Percentiles rank a stretch among this genome's conserved stretches.
Evolutionary conservation across 176 grass and related monocot species (phyloP).

Genomic region (Carex parvula): DNA sequence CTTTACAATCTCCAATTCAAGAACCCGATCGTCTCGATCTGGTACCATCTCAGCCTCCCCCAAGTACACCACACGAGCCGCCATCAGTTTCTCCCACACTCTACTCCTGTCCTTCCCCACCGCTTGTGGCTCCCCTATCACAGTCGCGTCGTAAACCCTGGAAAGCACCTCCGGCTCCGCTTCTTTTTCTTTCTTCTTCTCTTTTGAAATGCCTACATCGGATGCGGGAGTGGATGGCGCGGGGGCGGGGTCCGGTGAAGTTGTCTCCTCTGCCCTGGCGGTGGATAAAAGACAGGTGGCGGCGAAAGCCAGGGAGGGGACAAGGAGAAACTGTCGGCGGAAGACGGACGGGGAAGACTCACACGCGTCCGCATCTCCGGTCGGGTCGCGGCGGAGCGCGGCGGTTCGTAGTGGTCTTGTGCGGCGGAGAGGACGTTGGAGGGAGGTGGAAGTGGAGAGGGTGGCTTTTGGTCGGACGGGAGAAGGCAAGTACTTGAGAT

Average conservation of each 20-base stretch:
- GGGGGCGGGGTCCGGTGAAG: background rate
- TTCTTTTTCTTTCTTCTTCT: constrained; percentile 32
- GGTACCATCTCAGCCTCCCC: constrained; percentile 92
- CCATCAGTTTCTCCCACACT: constrained; percentile 99
- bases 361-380: constrained; percentile 24
- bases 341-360: background rate
- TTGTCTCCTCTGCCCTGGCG: constrained; percentile 36
- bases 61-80: constrained; percentile 80
- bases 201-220: constrained; percentile 5
- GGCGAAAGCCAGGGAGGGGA: constrained; percentile 62
- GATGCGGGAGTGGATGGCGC: constrained; percentile 6
- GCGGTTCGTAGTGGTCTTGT: background rate
- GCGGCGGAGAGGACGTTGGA: constrained; percentile 20
- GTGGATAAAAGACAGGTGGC: constrained; percentile 37
- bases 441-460: constrained; percentile 15
- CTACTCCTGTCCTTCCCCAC: constrained; percentile 76
- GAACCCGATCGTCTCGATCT: constrained; percentile 64
- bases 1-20: constrained; percentile 81
- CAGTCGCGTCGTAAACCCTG: constrained; percentile 88
- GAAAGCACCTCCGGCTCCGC: constrained; percentile 45
- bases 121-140: constrained; percentile 85
- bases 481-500: constrained; percentile 1
- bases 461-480: constrained; percentile 19
- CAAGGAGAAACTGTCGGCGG: constrained; percentile 52
- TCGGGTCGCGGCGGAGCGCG: constrained; percentile 23